A percentile compares a stretch with the other conserved stretches of the same genome.
Evolutionary conservation across 208 protist species (phyloP).

Genomic region (Leishmania major): DNA sequence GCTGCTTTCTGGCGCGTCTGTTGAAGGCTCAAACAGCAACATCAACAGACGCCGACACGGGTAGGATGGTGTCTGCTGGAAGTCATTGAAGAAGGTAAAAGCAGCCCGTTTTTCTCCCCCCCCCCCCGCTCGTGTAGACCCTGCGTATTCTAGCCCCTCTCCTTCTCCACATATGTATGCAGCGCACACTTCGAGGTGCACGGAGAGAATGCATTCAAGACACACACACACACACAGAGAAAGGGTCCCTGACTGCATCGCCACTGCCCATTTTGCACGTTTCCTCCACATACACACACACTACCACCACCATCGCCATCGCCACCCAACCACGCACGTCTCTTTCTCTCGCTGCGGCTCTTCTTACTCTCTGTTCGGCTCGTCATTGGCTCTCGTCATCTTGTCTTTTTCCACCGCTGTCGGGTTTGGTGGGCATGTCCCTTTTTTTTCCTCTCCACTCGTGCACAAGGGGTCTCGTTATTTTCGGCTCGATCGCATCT

Average conservation of each 20-base stretch:
- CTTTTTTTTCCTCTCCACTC: not conserved
- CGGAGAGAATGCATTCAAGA: too few relatives aligned
- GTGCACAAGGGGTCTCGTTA: not conserved
- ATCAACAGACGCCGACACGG: not conserved
- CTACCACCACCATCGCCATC: not conserved
- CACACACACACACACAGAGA: not conserved
- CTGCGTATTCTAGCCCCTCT: not conserved
- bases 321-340: too few relatives aligned
- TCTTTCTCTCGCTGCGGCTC: too few relatives aligned
- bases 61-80: not conserved
- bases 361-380: not conserved
- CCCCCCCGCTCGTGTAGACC: not conserved
- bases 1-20: not conserved
- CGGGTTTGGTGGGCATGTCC: not conserved
- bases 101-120: not conserved
- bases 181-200: too few relatives aligned
- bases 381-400: not conserved
- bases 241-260: not conserved
- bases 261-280: not conserved
- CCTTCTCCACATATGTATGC: not conserved
- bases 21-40: not conserved
- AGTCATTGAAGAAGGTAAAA: not conserved
- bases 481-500: not conserved
- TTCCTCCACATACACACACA: not conserved
- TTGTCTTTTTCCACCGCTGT: not conserved